phyloP scores from a whole-genome alignment of 2,329 filamentous ascomycete genomes.

The Blumeriella jaapii region DNA sequence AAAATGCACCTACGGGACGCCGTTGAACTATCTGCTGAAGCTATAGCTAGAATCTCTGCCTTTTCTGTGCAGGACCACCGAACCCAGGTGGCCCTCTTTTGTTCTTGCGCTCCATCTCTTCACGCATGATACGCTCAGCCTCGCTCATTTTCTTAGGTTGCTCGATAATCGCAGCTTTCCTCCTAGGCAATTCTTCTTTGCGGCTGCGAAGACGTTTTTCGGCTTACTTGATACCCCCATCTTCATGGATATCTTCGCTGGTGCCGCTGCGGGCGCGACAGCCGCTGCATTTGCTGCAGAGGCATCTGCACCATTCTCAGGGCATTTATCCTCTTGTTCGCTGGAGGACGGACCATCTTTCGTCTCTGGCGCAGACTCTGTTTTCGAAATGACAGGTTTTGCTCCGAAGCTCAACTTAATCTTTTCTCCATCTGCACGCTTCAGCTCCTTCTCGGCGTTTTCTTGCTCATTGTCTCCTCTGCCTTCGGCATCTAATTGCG shows the following conservation, averaged over 20 bases:
- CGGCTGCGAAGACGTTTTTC: conserved; percentile 64
- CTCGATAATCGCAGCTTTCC: conserved; percentile 41
- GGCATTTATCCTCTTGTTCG: not conserved
- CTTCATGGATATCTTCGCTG: conserved; percentile 49
- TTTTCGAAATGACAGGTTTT: conserved; percentile 20
- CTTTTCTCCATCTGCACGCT: conserved; percentile 61
- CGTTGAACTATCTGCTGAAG: conserved; percentile 3
- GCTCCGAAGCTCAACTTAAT: conserved; percentile 57
- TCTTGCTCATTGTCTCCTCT: conserved; percentile 33
- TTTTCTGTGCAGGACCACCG: conserved; percentile 43
- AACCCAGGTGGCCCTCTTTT: conserved; percentile 37
- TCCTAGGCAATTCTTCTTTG: conserved; percentile 60
- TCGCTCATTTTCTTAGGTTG: conserved; percentile 78
- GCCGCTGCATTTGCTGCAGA: conserved; percentile 8
- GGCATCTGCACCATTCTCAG: conserved; percentile 1
- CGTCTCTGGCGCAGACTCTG: conserved; percentile 4
- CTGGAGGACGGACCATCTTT: not conserved
- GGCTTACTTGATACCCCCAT: conserved; percentile 51
- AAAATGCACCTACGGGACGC: conserved; percentile 10
- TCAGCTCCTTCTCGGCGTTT: conserved; percentile 36
- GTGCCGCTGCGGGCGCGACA: conserved; percentile 12
- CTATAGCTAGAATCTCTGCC: conserved; percentile 31
- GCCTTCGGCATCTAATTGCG: conserved; percentile 46
- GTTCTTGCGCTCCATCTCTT: conserved; percentile 64
- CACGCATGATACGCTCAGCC: conserved; percentile 79